Base-by-base conservation (phyloP, 345 rosid species). In the Ceriops decandra region DNA sequence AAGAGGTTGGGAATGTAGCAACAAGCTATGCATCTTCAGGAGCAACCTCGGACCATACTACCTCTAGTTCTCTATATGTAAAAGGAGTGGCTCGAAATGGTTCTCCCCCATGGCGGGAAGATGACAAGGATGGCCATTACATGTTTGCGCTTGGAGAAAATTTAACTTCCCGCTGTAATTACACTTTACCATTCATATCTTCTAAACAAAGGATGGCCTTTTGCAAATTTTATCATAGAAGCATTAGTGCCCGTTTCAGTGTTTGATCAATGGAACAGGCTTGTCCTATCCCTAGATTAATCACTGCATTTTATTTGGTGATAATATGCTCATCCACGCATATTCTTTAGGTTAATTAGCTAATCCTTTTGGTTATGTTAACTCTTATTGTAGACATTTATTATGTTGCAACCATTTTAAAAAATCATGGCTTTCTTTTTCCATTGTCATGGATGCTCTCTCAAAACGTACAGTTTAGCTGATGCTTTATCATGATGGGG, bases 91-190 rank as follows among this genome's bases (percentile, higher is more conserved):
- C 79, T 77, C 85, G 83, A 83, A 90, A 82, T 84, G 88, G 83
- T 79, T 88, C 96, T 31, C 90, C 98, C 75, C 96, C 92, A 31
- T 81, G 90, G 92, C 79, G 96, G 74, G 98, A 88, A 77, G 96
- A 92, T 84, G 96, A 92, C 92, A 92, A 90, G 76, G 96, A 92
- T 85, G 96, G 96, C 56, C 98, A 92, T 92, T 92, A 85, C 90
- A 87, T 85, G 92, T 92, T 92, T 90, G 95, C 87, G 76, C 79
- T 88, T 68, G 98, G 98, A 83, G 96, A 92, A 67, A 88, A 85
- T 88, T 85, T 91, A 85, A 86, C 93, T 57, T 81, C 93, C 57
- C 97, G 96, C 93, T 91, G 97, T 88, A 91, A 91, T 81, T 84
- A 64, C 81, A 77, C 93, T 87, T 82, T 68, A 73, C 84, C 71